These are phyloP conservation scores for Lachnellula occidentalis DNA, from an alignment of 2,329 filamentous ascomycete species.

Conservation along the genomic window DNA sequence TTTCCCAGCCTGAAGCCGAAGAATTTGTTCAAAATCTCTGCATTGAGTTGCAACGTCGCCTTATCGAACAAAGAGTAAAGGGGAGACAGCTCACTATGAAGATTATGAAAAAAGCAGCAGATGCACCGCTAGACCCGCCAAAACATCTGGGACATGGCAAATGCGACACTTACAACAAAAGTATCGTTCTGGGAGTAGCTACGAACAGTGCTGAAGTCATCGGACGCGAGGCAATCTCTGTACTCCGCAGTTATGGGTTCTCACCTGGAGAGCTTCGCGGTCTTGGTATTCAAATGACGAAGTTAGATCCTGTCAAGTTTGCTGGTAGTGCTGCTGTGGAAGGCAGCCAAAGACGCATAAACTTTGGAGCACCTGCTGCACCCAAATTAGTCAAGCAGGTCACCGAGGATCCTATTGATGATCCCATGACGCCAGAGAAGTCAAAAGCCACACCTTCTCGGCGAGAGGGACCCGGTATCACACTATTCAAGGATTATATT, in stretches of 20 bases:
- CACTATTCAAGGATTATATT: constrained; percentile 17
- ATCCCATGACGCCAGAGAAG: constrained; percentile 36
- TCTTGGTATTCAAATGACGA: constrained; percentile 88
- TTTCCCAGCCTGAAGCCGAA: constrained; percentile 86
- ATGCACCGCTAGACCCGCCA: constrained; percentile 83
- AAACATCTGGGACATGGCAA: constrained; percentile 95
- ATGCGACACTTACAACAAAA: constrained; percentile 93
- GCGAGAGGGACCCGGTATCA: constrained; percentile 12
- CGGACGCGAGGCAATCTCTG: constrained; percentile 76
- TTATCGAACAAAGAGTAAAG: constrained; percentile 79
- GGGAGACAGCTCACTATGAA: constrained; percentile 89
- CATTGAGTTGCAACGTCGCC: constrained; percentile 73
- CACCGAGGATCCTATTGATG: constrained; percentile 44
- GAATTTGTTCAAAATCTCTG: constrained; percentile 84
- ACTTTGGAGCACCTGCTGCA: constrained; percentile 55
- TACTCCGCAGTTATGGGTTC: constrained; percentile 76
- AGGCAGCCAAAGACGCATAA: constrained; percentile 73
- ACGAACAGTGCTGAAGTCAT: constrained; percentile 70
- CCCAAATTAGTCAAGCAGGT: constrained; percentile 36
- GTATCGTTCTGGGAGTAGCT: constrained; percentile 72
- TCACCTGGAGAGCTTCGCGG: constrained; percentile 90
- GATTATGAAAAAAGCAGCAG: constrained; percentile 80
- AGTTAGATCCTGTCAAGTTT: constrained; percentile 72
- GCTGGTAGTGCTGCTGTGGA: constrained; percentile 49
- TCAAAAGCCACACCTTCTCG: constrained; percentile 25